Conservation (phyloP, 495 filamentous ascomycete species). For the Penicillium argentinense region DNA sequence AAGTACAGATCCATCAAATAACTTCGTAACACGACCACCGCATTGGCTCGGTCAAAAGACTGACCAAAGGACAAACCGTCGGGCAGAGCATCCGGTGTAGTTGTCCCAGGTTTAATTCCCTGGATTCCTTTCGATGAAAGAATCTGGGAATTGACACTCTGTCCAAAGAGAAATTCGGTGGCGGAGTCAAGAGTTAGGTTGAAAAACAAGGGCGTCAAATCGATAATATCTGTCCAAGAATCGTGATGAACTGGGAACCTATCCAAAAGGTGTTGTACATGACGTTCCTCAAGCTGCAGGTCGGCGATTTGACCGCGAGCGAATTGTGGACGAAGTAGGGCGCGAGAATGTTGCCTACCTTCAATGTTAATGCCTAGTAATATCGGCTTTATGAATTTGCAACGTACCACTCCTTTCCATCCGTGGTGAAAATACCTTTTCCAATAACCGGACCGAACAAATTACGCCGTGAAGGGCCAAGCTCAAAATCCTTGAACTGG, state of each 20-base stretch:
- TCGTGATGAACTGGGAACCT: constrained; percentile 30
- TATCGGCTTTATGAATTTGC: not conserved
- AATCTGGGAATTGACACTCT: constrained; percentile 47
- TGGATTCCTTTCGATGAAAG: constrained; percentile 22
- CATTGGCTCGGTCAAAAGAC: not conserved
- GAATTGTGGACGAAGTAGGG: constrained; percentile 57
- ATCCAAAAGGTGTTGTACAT: constrained; percentile 46
- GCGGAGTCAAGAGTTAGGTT: constrained; percentile 65
- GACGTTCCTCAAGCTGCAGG: constrained; percentile 52
- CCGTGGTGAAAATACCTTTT: constrained; percentile 26
- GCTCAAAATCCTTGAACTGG: constrained; percentile 51
- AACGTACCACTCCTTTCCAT: not conserved
- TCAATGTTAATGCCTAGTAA: not conserved
- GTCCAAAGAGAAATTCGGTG: constrained; percentile 69
- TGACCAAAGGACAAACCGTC: constrained; percentile 4
- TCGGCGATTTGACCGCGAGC: constrained; percentile 51
- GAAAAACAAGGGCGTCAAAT: constrained; percentile 62
- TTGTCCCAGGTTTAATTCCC: constrained; percentile 21
- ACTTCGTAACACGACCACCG: not conserved
- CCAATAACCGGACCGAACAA: constrained; percentile 36
- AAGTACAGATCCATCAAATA: not conserved
- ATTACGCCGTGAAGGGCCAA: constrained; percentile 26
- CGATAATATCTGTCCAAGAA: constrained; percentile 46
- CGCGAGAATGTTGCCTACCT: constrained; percentile 35
- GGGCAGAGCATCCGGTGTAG: constrained; percentile 42